Conservation (phyloP, 2,329 filamentous ascomycete genomes). For the Neonectria sp. region DNA sequence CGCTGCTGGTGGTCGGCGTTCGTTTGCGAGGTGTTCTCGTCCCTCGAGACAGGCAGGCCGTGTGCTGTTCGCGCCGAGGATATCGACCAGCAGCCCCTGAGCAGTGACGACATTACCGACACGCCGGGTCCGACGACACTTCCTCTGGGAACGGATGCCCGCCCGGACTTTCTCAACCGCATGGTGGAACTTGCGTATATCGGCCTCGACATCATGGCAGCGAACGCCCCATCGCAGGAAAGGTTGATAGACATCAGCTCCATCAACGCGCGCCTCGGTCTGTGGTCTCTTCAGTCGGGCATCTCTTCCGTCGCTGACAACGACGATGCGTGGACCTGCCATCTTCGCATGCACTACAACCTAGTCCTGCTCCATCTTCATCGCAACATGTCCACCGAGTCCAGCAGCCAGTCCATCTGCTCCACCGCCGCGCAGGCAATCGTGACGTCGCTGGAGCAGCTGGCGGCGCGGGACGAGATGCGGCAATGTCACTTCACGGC, state of each 20-base stretch:
- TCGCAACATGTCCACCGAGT: conserved; percentile 32
- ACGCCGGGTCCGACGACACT: conserved; percentile 23
- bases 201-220: conserved; percentile 39
- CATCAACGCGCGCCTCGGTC: conserved; percentile 41
- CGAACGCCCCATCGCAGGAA: conserved; percentile 40
- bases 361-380: conserved; percentile 43
- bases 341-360: conserved; percentile 47
- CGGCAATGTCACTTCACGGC: conserved; percentile 46
- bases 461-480: conserved; percentile 37
- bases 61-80: conserved; percentile 45
- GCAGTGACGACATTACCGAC: conserved; percentile 41
- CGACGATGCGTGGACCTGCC: conserved; percentile 40
- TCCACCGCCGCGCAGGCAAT: conserved; percentile 45
- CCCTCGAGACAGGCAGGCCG: conserved; percentile 40
- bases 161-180: conserved; percentile 42
- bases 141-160: conserved; percentile 3
- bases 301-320: conserved; percentile 44
- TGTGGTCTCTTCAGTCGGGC: conserved; percentile 44
- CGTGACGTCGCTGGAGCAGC: conserved; percentile 41
- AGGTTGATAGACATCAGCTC: conserved; percentile 36
- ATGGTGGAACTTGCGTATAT: conserved; percentile 45
- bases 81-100: conserved; percentile 42
- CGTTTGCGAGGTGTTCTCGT: conserved; percentile 44
- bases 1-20: conserved; percentile 46
- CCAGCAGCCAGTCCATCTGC: conserved; percentile 43